These are phyloP conservation scores for Trichosporon sp. DNA, from an alignment of 1,284 basidiomycete species.

Conservation along the genomic window DNA sequence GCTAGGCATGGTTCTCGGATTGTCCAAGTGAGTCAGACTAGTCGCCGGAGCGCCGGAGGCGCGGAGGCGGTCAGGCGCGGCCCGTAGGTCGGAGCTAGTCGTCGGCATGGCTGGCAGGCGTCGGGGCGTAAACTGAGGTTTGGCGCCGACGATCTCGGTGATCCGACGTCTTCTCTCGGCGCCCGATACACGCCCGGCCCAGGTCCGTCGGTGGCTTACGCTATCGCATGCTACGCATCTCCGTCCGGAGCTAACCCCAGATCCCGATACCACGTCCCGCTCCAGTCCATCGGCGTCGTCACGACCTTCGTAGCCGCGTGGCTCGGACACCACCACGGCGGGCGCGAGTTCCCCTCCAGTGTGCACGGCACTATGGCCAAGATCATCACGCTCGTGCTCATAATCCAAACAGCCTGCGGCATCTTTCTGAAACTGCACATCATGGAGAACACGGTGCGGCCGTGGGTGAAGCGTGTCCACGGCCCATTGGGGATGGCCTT, in stretches of 20 bases:
- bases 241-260: slow-evolving; percentile 33
- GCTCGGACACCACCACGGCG: slow-evolving; percentile 78
- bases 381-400: slow-evolving; percentile 68
- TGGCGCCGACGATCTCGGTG: no score
- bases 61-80: no score
- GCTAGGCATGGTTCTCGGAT: slow-evolving; percentile 80
- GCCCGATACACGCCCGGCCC: no score
- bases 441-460: slow-evolving; percentile 73
- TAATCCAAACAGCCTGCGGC: slow-evolving; percentile 71
- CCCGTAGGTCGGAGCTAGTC: no score
- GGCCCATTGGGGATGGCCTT: slow-evolving; percentile 81
- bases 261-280: slow-evolving; percentile 77
- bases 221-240: no score
- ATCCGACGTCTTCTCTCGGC: no score
- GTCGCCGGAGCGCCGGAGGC: no score
- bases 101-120: no score
- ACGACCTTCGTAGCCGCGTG: slow-evolving; percentile 72
- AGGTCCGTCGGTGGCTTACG: neutral
- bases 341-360: slow-evolving; percentile 66
- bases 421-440: slow-evolving; percentile 93
- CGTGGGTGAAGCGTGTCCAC: slow-evolving; percentile 72
- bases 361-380: slow-evolving; percentile 71
- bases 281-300: slow-evolving; percentile 71
- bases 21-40: slow-evolving; percentile 63
- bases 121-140: no score